Evolutionary conservation across 2,329 filamentous ascomycete genomes (phyloP).

Genomic region (Ophiostoma angusticollis): DNA sequence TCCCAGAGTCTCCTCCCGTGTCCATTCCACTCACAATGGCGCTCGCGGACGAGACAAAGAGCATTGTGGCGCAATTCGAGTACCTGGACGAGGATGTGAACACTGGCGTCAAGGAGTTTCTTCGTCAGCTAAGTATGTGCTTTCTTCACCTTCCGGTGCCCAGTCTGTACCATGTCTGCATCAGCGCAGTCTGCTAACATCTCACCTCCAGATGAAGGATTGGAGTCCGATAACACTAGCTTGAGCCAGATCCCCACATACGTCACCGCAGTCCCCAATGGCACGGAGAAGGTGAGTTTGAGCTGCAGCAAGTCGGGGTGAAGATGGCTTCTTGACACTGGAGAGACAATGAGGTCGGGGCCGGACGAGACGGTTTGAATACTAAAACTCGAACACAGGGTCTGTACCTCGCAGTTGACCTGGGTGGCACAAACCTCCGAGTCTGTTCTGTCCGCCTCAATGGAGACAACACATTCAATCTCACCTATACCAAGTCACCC

Average conservation of each 20-base stretch:
- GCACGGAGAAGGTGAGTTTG: slow-evolving; percentile 75
- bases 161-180: no score
- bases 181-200: no score
- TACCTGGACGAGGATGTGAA: slow-evolving; percentile 68
- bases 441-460: slow-evolving; percentile 92
- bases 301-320: background rate
- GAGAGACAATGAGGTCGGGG: no score
- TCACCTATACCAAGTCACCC: slow-evolving; percentile 83
- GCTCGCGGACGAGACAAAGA: slow-evolving; percentile 58
- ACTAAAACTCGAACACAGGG: slow-evolving; percentile 49
- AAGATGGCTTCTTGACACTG: no score
- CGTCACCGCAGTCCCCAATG: slow-evolving; percentile 90
- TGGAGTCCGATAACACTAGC: slow-evolving; percentile 63
- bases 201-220: slow-evolving; percentile 55
- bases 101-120: slow-evolving; percentile 70
- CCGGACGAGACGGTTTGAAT: no score
- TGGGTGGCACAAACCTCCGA: slow-evolving; percentile 97
- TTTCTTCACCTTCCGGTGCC: background rate
- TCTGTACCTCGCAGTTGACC: slow-evolving; percentile 87
- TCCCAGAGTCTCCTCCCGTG: slow-evolving; percentile 39
- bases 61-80: slow-evolving; percentile 74
- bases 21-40: slow-evolving; percentile 48
- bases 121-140: slow-evolving; percentile 60
- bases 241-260: slow-evolving; percentile 96
- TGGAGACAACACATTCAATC: slow-evolving; percentile 87